Evolutionary conservation across 805 yeast genomes (phyloP), one percentile per base, ranked within the genome.

Genomic region (Danielia reshetovae): DNA sequence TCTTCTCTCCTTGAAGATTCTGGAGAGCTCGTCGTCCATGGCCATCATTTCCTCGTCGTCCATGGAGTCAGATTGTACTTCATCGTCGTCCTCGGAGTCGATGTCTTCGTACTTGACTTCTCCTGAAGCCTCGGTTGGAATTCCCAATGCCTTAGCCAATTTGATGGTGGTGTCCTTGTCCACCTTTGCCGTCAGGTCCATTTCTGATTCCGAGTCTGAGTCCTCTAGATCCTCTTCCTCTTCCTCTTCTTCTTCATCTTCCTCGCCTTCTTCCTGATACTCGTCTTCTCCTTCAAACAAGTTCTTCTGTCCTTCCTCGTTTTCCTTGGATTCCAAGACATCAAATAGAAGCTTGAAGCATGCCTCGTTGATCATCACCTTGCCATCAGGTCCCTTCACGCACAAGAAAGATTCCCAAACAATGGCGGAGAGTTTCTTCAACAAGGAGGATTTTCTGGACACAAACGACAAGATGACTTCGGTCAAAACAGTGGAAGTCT

Each of bases 11-110:
- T 82, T 77, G 71, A 90, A 90, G 36, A 90, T 90, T 35, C 72
- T 73, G 0, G 96, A 76, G 19, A 90, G 65, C 41, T 87, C 93
- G 15, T 72, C 84, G 54, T 90, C 97, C 49, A 90, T 74, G 14
- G 89, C 94, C 81, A 88, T 79, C 97, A 90, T 90, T 55, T 88
- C 88, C 49, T 89, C 96, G 58, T 89, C 97, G 40, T 89, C 95
- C 94, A 88, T 85, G 0, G 90, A 79, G 27, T 63, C 70, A 0
- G 68, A 62, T 46, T 85, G 95, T 33, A 80, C 85, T 5, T 75
- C 72, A 18, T 69, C 75, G 13, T 66, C 75, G 13, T 55, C 60
- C 15, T 37, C 49, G 5, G 65, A 58, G 25, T 53, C 55, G 30
- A 66, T 42, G 15, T 62, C 72, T 10, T 59, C 62, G 38, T 57